phyloP scores from a whole-genome alignment of 768 basidiomycete genomes.

The Phylloporus arenicola region DNA sequence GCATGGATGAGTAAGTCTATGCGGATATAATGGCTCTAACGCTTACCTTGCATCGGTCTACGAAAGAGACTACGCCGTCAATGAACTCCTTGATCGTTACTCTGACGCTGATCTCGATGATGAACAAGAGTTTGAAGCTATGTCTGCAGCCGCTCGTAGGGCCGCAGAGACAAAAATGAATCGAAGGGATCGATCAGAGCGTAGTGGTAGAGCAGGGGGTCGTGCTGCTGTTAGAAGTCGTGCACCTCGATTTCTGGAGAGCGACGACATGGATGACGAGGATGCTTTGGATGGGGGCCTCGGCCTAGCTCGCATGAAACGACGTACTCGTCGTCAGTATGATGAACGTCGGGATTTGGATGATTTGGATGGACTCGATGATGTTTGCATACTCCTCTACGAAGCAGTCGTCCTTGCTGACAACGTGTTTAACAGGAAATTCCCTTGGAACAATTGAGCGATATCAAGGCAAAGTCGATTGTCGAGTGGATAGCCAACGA shows the following conservation, averaged over 20 bases:
- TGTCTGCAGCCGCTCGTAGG: slow-evolving; percentile 67
- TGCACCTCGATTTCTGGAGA: slow-evolving; percentile 83
- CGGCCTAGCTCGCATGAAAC: slow-evolving; percentile 66
- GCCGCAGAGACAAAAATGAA: slow-evolving; percentile 86
- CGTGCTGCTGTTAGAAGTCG: slow-evolving; percentile 76
- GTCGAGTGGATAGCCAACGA: slow-evolving; percentile 97
- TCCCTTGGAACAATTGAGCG: slow-evolving; percentile 90
- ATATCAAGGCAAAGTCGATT: slow-evolving; percentile 96
- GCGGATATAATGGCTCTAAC: background rate
- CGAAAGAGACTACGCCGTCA: slow-evolving; percentile 77
- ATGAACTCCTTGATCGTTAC: slow-evolving; percentile 80
- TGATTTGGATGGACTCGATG: slow-evolving; percentile 85
- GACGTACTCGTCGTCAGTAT: slow-evolving; percentile 83
- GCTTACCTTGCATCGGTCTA: slow-evolving; percentile 6
- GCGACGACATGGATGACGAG: slow-evolving; percentile 73
- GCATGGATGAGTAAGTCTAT: slow-evolving; percentile 58
- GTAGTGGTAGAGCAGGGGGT: slow-evolving; percentile 58
- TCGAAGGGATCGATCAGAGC: slow-evolving; percentile 74
- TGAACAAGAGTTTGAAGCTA: slow-evolving; percentile 58
- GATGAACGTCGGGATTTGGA: slow-evolving; percentile 89
- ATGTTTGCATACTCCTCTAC: slow-evolving; percentile 45
- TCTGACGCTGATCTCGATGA: slow-evolving; percentile 87
- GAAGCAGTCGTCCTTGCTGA: slow-evolving; percentile 11
- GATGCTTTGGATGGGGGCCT: slow-evolving; percentile 66
- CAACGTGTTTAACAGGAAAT: slow-evolving; percentile 57